These are phyloP conservation scores for Phylloporus rhodoxanthus DNA, from an alignment of 768 basidiomycete genomes.

Conservation along the genomic window DNA sequence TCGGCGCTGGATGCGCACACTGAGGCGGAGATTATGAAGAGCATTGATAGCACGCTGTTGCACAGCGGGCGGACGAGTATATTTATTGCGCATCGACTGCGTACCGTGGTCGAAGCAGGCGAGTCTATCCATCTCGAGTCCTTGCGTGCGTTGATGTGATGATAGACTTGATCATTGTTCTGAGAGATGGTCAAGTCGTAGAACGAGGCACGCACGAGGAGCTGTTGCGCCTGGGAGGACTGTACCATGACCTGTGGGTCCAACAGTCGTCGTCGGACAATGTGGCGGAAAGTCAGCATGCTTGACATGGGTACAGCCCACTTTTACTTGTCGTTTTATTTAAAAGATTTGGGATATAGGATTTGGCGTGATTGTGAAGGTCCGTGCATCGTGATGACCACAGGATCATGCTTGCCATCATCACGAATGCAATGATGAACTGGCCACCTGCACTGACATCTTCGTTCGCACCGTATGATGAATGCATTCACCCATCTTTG, in stretches of 20 bases:
- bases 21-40: conserved; percentile 90
- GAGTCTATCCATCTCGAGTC: conserved; percentile 18
- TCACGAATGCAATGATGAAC: neutral
- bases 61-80: conserved; percentile 85
- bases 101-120: conserved; percentile 90
- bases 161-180: conserved; percentile 86
- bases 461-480: neutral
- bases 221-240: conserved; percentile 60
- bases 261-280: conserved; percentile 52
- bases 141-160: neutral
- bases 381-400: neutral
- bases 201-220: conserved; percentile 94
- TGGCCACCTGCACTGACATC: neutral
- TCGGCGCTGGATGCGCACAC: conserved; percentile 95
- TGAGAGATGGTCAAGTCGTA: conserved; percentile 83
- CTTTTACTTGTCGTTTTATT: too few species aligned
- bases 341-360: neutral
- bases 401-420: neutral
- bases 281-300: conserved; percentile 12
- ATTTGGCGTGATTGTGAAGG: too few species aligned
- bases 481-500: neutral
- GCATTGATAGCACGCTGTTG: conserved; percentile 75
- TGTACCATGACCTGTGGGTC: conserved; percentile 80
- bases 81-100: conserved; percentile 91
- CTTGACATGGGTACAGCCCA: neutral